Evolutionary conservation across 2,329 filamentous ascomycete species (phyloP), one percentile per base, ranked within the genome.

Genomic region (Phoma herbarum): DNA sequence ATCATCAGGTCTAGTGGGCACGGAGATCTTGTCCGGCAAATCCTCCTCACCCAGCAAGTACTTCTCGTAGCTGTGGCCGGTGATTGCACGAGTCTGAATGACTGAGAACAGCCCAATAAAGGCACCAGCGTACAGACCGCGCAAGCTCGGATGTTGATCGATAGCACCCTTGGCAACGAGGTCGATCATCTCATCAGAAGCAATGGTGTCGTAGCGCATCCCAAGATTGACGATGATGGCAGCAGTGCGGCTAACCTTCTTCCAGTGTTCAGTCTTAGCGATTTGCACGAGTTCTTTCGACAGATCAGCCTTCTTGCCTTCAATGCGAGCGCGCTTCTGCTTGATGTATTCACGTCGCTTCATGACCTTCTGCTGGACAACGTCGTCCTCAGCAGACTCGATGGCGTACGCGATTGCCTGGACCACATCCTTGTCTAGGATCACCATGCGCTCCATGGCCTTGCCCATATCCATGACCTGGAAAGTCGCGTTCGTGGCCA

Each of bases 401-500:
- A 76, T 70, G 22, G 65, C 70, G 43, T 71, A 74, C 0, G 73
- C 64, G 63, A 98, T 91, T 1, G 85, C 83, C 56, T 90, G 84
- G 4, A 97, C 82, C 4, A 90, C 82, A 0, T 85, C 82, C 52
- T 89, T 83, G 66, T 98, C 87, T 16, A 96, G 81, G 37, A 98
- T 86, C 33, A 96, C 89, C 86, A 95, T 91, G 42, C 91, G 85
- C 75, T 97, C 93, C 68, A 94, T 86, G 0, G 92, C 86, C 69
- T 94, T 93, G 22, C 93, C 94, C 79, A 97, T 97, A 49, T 98
- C 94, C 71, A 97, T 88, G 39, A 99, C 84, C 16, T 92, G 89
- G 73, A 93, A 97, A 1, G 96, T 84, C 0, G 91, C 92, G 33
- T 88, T 90, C 0, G 88, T 86, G 14, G 92, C 92, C 16, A 99